These are phyloP conservation scores for Phytophthora brassicae DNA, from an alignment of 352 stramenopile species.

Conservation along the genomic window DNA sequence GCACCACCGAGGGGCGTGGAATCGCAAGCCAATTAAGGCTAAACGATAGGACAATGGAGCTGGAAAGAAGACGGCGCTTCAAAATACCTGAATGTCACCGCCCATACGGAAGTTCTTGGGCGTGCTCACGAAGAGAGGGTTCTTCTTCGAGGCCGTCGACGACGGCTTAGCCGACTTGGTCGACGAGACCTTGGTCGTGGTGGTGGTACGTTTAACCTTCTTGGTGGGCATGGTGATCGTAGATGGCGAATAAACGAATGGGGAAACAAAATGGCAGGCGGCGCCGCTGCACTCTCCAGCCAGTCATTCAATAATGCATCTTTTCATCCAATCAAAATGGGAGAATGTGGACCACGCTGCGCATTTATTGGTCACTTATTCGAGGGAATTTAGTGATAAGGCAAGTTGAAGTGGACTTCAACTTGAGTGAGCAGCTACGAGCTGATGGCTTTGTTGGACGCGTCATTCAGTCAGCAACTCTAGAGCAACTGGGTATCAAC, in stretches of 20 bases:
- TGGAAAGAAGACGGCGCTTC: conserved; percentile 23
- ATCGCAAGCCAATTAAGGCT: conserved; percentile 16
- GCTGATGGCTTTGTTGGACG: no score
- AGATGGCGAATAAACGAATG: conserved; percentile 89
- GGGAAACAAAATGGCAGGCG: not conserved
- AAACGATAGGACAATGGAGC: conserved; percentile 12
- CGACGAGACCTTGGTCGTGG: conserved; percentile 57
- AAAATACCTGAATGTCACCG: conserved; percentile 94
- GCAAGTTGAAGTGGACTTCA: conserved; percentile 1
- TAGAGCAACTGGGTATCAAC: no score
- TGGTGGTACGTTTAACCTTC: conserved; percentile 85
- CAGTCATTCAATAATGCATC: conserved; percentile 26
- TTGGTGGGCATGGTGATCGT: conserved; percentile 85
- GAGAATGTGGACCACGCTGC: not conserved
- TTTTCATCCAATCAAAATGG: conserved; percentile 23
- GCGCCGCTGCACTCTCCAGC: conserved; percentile 14
- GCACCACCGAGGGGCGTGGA: conserved; percentile 28
- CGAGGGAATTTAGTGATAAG: not conserved
- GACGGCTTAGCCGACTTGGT: conserved; percentile 74
- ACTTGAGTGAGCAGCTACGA: not conserved
- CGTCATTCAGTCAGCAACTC: no score
- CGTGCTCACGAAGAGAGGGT: conserved; percentile 94
- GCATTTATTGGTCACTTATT: not conserved
- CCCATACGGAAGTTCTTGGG: conserved; percentile 97
- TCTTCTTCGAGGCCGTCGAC: conserved; percentile 73